Conservation (phyloP, 169 alveolate genomes). For the Plasmodium ovale region DNA sequence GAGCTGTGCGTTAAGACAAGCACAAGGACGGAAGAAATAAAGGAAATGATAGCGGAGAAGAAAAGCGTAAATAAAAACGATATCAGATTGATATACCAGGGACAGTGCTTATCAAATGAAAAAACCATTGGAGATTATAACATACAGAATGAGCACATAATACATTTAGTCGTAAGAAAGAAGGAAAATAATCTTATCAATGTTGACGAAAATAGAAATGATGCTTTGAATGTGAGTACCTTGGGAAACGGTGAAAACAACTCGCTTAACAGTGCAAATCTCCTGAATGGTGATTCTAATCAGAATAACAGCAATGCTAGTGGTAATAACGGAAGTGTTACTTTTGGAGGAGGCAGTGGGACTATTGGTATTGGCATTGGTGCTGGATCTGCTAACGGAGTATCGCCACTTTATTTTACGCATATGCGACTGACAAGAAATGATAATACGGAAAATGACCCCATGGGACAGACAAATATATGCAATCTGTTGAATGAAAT, state of each 20-base stretch:
- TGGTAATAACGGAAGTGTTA: neutral
- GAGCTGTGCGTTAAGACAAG: slow-evolving; percentile 29
- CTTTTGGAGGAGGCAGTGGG: neutral
- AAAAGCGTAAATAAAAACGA: slow-evolving; percentile 44
- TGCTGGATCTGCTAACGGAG: neutral
- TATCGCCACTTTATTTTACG: slow-evolving; percentile 59
- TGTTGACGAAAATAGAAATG: slow-evolving; percentile 16
- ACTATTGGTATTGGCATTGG: neutral
- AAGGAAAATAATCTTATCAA: slow-evolving; percentile 12
- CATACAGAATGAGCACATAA: slow-evolving; percentile 65
- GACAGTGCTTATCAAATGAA: slow-evolving; percentile 53
- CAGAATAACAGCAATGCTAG: slow-evolving; percentile 4
- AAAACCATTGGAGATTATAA: slow-evolving; percentile 55
- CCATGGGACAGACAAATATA: slow-evolving; percentile 59
- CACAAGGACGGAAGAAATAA: slow-evolving; percentile 47
- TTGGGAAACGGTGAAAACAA: slow-evolving; percentile 9
- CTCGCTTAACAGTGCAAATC: neutral
- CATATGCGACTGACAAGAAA: slow-evolving; percentile 67
- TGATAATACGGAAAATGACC: slow-evolving; percentile 53
- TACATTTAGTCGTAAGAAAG: slow-evolving; percentile 69
- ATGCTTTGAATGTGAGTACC: neutral
- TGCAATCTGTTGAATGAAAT: slow-evolving; percentile 50
- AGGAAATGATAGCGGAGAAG: slow-evolving; percentile 32
- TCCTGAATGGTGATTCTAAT: slow-evolving; percentile 8
- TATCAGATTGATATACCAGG: slow-evolving; percentile 67